Base-by-base conservation (phyloP, 768 basidiomycete genomes). In the Mycena galopus region DNA sequence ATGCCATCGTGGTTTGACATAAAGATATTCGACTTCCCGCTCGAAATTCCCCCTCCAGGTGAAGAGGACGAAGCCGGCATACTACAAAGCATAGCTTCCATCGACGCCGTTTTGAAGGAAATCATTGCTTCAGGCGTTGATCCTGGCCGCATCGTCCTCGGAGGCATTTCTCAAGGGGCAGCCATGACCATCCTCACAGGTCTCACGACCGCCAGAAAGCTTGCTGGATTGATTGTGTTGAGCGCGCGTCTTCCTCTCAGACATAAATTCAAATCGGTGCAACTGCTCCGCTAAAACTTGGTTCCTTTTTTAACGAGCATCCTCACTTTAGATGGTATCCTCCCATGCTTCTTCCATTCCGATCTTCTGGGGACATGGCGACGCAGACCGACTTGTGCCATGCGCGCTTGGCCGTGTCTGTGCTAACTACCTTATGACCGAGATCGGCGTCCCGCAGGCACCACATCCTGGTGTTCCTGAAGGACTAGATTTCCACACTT, bases 131-230 rank as follows among this genome's bases (percentile, higher is more conserved):
- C 80, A 10, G 85, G 84, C 3, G 82, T 87, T 29, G 80, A 83
- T 33, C 77, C 84, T 32, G 78, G 81, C 56, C 81, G 85, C 65
- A 85, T 88, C 62, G 80, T 88, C 3, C 73, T 90, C 2, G 88
- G 88, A 21, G 88, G 88, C 7, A 86, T 89, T 74, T 83, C 81
- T 44, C 88, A 89, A 72, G 88, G 86, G 25, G 85, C 83, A 65
- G 86, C 85, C 5, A 82, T 89, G 58, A 77, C 84, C 12, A 77
- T 87, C 4, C 78, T 88, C 44, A 83, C 82, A 0, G 87, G 82
- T 9, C 71, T 89, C 44, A 85, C 81, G 5, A 83, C 71, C 4
- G 21, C 75, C 4, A 78, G 80, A 62, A 80, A 81, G 62, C 77
- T 87, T 3, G 87, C 78, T 5, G 88, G 88, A 4, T 70, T 87